phyloP scores from a whole-genome alignment of 352 stramenopile species.

The Phytophthora citricola region DNA sequence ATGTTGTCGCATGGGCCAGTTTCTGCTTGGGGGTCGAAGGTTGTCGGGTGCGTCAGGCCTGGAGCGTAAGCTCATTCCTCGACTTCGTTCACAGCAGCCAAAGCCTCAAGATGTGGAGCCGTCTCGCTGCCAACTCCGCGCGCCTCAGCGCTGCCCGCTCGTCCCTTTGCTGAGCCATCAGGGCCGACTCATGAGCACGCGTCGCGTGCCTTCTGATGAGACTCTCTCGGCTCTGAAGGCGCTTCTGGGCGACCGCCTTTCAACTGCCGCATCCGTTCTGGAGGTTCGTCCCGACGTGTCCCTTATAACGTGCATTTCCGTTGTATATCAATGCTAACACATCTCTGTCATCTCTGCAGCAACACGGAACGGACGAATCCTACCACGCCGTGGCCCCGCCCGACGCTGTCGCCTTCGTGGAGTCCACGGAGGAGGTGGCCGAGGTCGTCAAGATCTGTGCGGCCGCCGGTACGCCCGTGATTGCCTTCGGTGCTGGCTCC shows the following conservation, averaged over 20 bases:
- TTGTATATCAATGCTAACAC: neutral
- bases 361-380: slow-evolving; percentile 93
- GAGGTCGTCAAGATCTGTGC: slow-evolving; percentile 92
- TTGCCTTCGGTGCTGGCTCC: slow-evolving; percentile 94
- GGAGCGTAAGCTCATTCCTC: slow-evolving; percentile 35
- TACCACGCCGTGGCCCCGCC: slow-evolving; percentile 89
- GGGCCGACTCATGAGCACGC: slow-evolving; percentile 29
- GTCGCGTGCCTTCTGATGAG: slow-evolving; percentile 37
- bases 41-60: slow-evolving; percentile 10
- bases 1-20: slow-evolving; percentile 1
- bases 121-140: slow-evolving; percentile 30
- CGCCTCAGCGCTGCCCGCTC: slow-evolving; percentile 22
- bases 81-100: slow-evolving; percentile 15
- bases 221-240: slow-evolving; percentile 54
- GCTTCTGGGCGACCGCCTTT: slow-evolving; percentile 78
- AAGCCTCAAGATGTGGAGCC: slow-evolving; percentile 42
- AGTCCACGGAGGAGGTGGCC: slow-evolving; percentile 89
- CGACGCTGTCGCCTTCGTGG: slow-evolving; percentile 88
- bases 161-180: slow-evolving; percentile 26
- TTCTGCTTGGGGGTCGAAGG: slow-evolving; percentile 19
- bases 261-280: slow-evolving; percentile 62
- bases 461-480: slow-evolving; percentile 86
- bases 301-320: neutral
- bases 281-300: slow-evolving; percentile 41
- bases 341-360: slow-evolving; percentile 35